Conservation (phyloP, 176 grass and related monocot genomes). For the Triticum timopheevii region DNA sequence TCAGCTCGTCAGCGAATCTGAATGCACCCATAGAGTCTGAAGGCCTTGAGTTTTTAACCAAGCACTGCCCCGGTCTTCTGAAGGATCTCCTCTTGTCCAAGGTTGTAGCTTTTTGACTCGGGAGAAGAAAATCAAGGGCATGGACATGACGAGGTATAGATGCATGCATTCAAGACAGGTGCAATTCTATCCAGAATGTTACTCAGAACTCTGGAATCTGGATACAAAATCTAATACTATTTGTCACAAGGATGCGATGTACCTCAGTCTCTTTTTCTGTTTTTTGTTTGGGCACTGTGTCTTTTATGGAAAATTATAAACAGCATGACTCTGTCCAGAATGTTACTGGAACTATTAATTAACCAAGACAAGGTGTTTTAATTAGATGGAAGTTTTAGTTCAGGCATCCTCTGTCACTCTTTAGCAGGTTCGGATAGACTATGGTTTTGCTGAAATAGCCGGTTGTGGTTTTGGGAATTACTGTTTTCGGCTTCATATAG, state of each 20-base stretch:
- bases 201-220: neutral
- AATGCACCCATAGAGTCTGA: neutral
- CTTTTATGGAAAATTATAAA: neutral
- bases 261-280: neutral
- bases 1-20: neutral
- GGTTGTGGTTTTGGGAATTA: too few species aligned
- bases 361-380: neutral
- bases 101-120: neutral
- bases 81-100: neutral
- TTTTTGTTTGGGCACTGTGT: neutral
- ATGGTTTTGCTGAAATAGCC: too few species aligned
- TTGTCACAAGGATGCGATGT: neutral
- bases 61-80: neutral
- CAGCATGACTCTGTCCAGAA: neutral
- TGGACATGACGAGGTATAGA: neutral
- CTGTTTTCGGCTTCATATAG: too few species aligned
- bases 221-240: neutral
- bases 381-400: neutral
- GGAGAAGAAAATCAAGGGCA: neutral
- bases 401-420: neutral
- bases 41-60: slow-evolving; percentile 6
- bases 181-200: neutral
- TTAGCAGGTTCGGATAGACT: too few species aligned
- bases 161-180: neutral
- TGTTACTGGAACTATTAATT: neutral